A percentile compares a stretch with the other conserved stretches of the same genome.
Evolutionary conservation across 257 asterid genomes (phyloP).

Genomic region (Fraxinus anomala): DNA sequence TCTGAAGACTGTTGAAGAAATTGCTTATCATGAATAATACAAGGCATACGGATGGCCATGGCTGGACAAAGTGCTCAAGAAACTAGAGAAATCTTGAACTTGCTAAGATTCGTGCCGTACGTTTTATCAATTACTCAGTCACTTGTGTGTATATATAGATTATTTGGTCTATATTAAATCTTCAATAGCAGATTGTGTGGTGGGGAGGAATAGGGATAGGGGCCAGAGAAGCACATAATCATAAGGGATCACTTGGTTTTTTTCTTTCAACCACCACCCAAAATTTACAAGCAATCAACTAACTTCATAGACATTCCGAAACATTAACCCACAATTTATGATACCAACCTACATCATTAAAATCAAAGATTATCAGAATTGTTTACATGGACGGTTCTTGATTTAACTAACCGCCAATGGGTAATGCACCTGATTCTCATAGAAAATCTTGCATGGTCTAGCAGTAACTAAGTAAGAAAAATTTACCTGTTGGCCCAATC

Average conservation of each 20-base stretch:
- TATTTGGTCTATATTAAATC: background rate
- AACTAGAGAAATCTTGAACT: too few species aligned
- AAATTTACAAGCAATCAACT: background rate
- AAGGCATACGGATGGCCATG: slow-evolving; percentile 32
- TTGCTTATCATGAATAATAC: background rate
- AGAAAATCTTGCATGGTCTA: too few species aligned
- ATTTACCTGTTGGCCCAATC: too few species aligned
- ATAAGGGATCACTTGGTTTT: background rate
- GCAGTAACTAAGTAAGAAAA: too few species aligned
- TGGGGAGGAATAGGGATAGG: background rate
- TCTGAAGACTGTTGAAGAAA: slow-evolving; percentile 37
- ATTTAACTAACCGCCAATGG: too few species aligned
- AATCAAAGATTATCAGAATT: background rate
- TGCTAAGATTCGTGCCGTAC: too few species aligned
- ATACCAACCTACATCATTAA: background rate
- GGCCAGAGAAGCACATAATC: background rate
- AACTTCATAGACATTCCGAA: background rate
- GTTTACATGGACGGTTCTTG: background rate
- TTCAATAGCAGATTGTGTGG: background rate
- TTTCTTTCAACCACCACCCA: background rate
- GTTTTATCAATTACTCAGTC: too few species aligned
- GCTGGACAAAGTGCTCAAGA: background rate
- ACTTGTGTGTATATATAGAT: too few species aligned
- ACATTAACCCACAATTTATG: background rate
- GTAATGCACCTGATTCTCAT: too few species aligned